These are phyloP conservation scores for Clonostachys chloroleuca DNA, from an alignment of 2,329 filamentous ascomycete species.

Conservation along the genomic window DNA sequence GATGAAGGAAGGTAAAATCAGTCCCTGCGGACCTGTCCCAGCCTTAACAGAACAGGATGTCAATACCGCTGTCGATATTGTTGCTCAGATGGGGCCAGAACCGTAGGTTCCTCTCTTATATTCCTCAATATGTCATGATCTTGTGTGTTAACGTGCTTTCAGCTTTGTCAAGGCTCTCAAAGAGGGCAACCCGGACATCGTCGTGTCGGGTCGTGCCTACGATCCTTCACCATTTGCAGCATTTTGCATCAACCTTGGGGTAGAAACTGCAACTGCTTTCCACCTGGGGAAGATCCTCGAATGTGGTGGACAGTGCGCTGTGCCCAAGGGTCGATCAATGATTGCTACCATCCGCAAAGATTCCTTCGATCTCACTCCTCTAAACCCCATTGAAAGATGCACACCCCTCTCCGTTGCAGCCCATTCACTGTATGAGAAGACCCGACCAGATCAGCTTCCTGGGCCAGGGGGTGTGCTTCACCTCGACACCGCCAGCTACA, in stretches of 20 bases:
- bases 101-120: constrained; percentile 6
- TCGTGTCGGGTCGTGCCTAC: constrained; percentile 25
- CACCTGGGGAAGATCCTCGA: constrained; percentile 54
- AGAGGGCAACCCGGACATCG: constrained; percentile 14
- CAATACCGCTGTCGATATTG: constrained; percentile 10
- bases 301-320: constrained; percentile 39
- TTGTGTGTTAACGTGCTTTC: no score
- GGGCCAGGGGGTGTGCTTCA: constrained; percentile 43
- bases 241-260: constrained; percentile 23
- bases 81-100: constrained; percentile 14
- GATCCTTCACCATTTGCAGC: constrained; percentile 33
- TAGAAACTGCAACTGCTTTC: constrained; percentile 23
- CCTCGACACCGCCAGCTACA: constrained; percentile 32
- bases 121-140: constrained; percentile 5
- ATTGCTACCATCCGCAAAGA: constrained; percentile 30
- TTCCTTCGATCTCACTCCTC: constrained; percentile 40
- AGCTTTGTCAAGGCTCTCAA: constrained; percentile 8
- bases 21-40: constrained; percentile 25
- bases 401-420: constrained; percentile 42
- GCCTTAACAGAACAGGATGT: constrained; percentile 13
- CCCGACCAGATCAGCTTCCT: constrained; percentile 38
- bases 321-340: constrained; percentile 36
- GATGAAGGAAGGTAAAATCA: constrained; percentile 14
- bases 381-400: constrained; percentile 30
- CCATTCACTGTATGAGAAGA: constrained; percentile 49